Evolutionary conservation across 495 filamentous ascomycete genomes (phyloP).

Genomic region (Parathielavia hyrcaniae): DNA sequence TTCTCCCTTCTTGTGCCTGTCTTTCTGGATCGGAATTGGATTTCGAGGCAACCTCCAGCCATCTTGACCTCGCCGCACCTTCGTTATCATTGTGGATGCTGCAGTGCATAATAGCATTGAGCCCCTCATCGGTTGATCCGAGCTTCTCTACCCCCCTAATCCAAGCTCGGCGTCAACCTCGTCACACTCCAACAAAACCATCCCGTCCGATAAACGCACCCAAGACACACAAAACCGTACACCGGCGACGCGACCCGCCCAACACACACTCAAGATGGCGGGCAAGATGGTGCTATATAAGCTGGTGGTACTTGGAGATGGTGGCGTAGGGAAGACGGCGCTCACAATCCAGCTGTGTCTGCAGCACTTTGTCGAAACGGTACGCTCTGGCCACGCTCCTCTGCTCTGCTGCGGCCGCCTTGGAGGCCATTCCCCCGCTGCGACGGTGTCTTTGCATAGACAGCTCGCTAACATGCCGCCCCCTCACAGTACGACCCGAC

Average conservation of each 20-base stretch:
- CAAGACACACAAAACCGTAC: background rate
- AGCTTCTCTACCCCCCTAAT: conserved; percentile 9
- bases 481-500: conserved; percentile 77
- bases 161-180: conserved; percentile 11
- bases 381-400: conserved; percentile 24
- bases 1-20: background rate
- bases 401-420: background rate
- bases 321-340: conserved; percentile 86
- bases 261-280: conserved; percentile 43
- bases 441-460: conserved; percentile 10
- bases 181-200: background rate
- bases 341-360: conserved; percentile 88
- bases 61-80: background rate
- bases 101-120: background rate
- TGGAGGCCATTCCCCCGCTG: background rate
- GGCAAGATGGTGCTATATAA: conserved; percentile 95
- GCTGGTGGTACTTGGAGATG: conserved; percentile 85
- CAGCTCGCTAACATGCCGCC: conserved; percentile 24
- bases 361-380: conserved; percentile 56
- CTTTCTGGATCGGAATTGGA: conserved; percentile 7
- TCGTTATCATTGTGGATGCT: background rate
- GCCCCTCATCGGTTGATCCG: conserved; percentile 15
- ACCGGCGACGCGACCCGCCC: conserved; percentile 6
- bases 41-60: background rate
- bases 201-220: conserved; percentile 10